These are phyloP conservation scores for Apostasia shenzhenica DNA, from an alignment of 106 monocot species.

Conservation along the genomic window DNA sequence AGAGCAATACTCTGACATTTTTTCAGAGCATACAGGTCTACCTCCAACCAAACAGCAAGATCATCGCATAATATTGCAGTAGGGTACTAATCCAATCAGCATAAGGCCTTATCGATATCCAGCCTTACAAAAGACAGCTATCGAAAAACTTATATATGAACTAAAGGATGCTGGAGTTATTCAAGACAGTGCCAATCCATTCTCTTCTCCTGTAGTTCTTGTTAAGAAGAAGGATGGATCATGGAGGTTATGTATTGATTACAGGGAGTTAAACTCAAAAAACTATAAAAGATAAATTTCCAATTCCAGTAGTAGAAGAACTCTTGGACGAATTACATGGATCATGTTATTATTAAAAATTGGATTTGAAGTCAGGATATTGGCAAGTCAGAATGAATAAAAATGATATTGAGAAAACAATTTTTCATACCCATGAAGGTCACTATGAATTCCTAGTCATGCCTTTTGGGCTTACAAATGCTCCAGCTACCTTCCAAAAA, in stretches of 20 bases:
- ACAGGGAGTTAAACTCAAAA: background rate
- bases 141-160: background rate
- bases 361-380: background rate
- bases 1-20: background rate
- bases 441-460: background rate
- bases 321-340: background rate
- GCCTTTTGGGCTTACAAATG: background rate
- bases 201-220: background rate
- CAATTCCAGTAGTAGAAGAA: background rate
- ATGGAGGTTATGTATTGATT: constrained; percentile 3
- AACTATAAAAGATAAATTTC: constrained; percentile 6
- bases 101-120: background rate
- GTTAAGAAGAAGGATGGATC: background rate
- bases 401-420: background rate
- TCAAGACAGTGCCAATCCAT: background rate
- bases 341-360: background rate
- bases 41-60: background rate
- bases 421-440: background rate
- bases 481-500: background rate
- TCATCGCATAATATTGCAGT: background rate
- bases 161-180: background rate
- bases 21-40: background rate
- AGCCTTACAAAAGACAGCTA: background rate
- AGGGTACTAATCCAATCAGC: background rate
- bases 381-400: background rate